Base-by-base conservation (phyloP, 2,329 filamentous ascomycete genomes). In the Thermomyces lanuginosus region DNA sequence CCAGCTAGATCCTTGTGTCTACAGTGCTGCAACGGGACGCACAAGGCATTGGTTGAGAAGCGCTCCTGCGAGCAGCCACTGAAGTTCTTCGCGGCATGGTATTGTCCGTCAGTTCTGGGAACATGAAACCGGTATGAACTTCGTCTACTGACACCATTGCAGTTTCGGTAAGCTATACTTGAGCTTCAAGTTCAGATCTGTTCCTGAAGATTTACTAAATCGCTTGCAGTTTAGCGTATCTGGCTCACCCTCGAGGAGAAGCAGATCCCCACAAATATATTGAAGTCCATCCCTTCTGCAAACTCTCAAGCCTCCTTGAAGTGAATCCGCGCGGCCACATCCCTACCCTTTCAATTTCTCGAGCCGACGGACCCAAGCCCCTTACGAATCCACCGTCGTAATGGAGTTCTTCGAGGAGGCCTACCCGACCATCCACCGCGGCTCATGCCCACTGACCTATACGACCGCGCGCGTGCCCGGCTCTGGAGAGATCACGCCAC, bases 231-330 rank as follows among this genome's bases (percentile, higher is more conserved):
- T 4, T 77, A 83, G 54, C 65, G 77, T 10, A 63, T 65, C 8
- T 82, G 77, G 73, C 72, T 81, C 34, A 67, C 73, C 1, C 62
- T 84, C 7, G 65, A 72, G 41, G 77, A 83, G 46, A 83, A 84
- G 48, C 53, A 61, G 2, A 75, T 82, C 16, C 66, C 69, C 75
- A 84, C 46, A 72, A 83, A 53, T 81, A 80, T 47, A 61, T 78
- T 36, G 74, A 80, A 56, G 73, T 82, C 32, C 82, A 83, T 48
- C 78, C 78, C 0, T 83, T 83, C 57, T 59, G 72, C 48, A 84
- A 84, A 43, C 70, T 69, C 0, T 51, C 66, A 3, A 70, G 66
- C 1, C 72, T 83, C 15, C 58, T 84, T 12, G 60, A 63, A 6
- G 58, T 84, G 35, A 86, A 86, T 43, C 78, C 78, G 0, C 67